phyloP scores from a whole-genome alignment of 495 filamentous ascomycete species.

The Neurospora sp. region DNA sequence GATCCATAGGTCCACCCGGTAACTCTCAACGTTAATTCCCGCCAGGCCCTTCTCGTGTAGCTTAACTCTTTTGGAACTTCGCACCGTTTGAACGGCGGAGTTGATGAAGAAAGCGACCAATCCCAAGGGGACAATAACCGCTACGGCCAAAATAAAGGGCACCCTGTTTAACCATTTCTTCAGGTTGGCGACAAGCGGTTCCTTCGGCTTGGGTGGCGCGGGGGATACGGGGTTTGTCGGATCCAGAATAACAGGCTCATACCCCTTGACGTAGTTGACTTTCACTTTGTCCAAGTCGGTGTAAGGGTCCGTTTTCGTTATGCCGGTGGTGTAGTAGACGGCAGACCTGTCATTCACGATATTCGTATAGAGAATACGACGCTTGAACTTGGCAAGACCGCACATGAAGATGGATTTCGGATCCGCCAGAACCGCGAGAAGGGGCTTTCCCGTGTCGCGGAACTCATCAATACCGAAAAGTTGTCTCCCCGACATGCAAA shows the following conservation, averaged over 20 bases:
- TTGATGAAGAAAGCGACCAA: slow-evolving; percentile 63
- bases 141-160: slow-evolving; percentile 52
- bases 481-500: slow-evolving; percentile 76
- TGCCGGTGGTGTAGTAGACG: slow-evolving; percentile 69
- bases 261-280: slow-evolving; percentile 63
- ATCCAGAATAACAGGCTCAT: slow-evolving; percentile 68
- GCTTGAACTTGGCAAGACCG: slow-evolving; percentile 62
- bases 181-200: slow-evolving; percentile 18
- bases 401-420: slow-evolving; percentile 77
- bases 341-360: slow-evolving; percentile 73
- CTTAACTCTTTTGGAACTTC: slow-evolving; percentile 60
- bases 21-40: slow-evolving; percentile 50
- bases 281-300: slow-evolving; percentile 50
- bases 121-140: slow-evolving; percentile 58
- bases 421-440: slow-evolving; percentile 75
- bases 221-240: slow-evolving; percentile 50
- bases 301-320: slow-evolving; percentile 68
- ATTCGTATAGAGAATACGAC: slow-evolving; percentile 71
- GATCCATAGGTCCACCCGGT: slow-evolving; percentile 67
- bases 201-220: slow-evolving; percentile 13
- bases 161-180: slow-evolving; percentile 27
- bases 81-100: slow-evolving; percentile 59
- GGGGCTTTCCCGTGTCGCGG: slow-evolving; percentile 64
- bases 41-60: slow-evolving; percentile 64
- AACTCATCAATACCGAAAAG: slow-evolving; percentile 82